These are phyloP conservation scores for Fusarium buxicola DNA, from an alignment of 2,329 filamentous ascomycete genomes.

Conservation along the genomic window DNA sequence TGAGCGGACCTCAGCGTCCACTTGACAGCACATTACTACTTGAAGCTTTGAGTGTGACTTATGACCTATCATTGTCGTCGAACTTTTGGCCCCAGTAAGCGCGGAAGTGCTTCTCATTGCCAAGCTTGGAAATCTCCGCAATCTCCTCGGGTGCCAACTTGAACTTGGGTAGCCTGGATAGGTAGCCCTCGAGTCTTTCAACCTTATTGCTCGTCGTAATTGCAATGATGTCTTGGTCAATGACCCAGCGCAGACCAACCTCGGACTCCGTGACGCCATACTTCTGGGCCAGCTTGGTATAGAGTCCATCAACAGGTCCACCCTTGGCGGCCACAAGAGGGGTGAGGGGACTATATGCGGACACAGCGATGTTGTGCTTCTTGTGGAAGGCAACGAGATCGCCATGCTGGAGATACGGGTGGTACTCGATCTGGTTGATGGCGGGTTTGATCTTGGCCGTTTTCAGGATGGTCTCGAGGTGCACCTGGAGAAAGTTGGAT, in stretches of 20 bases:
- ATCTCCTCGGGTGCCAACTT: constrained; percentile 71
- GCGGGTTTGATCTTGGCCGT: constrained; percentile 72
- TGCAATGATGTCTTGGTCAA: constrained; percentile 69
- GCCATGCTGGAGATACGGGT: constrained; percentile 78
- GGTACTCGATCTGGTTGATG: constrained; percentile 85
- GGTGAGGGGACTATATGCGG: constrained; percentile 67
- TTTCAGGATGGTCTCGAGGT: constrained; percentile 67
- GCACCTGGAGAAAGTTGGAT: constrained; percentile 74
- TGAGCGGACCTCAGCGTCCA: not conserved
- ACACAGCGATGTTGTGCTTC: constrained; percentile 66
- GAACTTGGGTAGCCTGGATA: constrained; percentile 63
- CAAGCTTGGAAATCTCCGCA: constrained; percentile 64
- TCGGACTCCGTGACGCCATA: constrained; percentile 68
- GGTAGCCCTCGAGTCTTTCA: constrained; percentile 67
- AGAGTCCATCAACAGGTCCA: constrained; percentile 65
- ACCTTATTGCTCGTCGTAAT: constrained; percentile 71
- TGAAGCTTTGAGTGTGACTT: constrained; percentile 4
- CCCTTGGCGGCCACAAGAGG: constrained; percentile 59
- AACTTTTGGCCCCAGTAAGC: constrained; percentile 69
- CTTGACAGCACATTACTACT: not conserved
- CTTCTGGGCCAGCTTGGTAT: constrained; percentile 64
- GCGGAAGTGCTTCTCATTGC: constrained; percentile 70
- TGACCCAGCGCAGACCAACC: constrained; percentile 68
- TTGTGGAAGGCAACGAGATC: constrained; percentile 68
- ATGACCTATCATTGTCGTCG: constrained; percentile 60